Percentiles rank a stretch among this genome's conserved stretches.
Conservation (phyloP, 306 rosid species). For the Oemleria cerasiformis region DNA sequence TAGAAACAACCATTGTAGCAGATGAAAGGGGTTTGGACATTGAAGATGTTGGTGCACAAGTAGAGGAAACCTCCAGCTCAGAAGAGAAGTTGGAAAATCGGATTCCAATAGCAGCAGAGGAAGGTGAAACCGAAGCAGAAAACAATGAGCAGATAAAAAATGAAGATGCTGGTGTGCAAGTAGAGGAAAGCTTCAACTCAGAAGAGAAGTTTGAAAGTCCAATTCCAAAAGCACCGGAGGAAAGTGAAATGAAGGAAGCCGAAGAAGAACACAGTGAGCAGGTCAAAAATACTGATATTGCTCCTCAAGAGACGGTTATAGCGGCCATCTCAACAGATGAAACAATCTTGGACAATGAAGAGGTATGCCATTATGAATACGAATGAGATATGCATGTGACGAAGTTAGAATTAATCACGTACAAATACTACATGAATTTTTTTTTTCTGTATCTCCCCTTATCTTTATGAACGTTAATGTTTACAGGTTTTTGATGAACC, state of each 20-base stretch:
- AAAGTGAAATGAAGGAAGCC: conserved; percentile 23
- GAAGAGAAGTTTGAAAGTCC: conserved; percentile 12
- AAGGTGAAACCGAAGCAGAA: conserved; percentile 8
- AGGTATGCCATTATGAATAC: not conserved
- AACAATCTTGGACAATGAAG: not conserved
- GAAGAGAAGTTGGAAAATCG: conserved; percentile 8
- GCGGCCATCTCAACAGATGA: not conserved
- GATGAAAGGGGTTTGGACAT: not conserved
- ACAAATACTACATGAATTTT: too few species aligned
- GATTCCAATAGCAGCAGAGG: conserved; percentile 4
- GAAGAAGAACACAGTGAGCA: conserved; percentile 12
- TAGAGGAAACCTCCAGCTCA: not conserved
- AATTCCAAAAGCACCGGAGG: conserved; percentile 4
- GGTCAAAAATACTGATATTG: conserved; percentile 3
- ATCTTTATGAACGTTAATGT: not conserved
- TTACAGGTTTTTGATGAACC: conserved; percentile 16
- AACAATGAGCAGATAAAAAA: not conserved
- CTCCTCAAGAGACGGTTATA: not conserved
- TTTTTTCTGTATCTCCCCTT: not conserved
- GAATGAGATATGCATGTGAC: not conserved
- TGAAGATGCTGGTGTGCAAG: not conserved
- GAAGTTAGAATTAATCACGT: too few species aligned
- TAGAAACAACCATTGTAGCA: conserved; percentile 2
- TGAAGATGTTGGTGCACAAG: conserved; percentile 9
- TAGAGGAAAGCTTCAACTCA: not conserved